Percentiles rank a stretch among this genome's conserved stretches.
Conservation (phyloP, 805 yeast species). For the Lipomyces chichibuensis region DNA sequence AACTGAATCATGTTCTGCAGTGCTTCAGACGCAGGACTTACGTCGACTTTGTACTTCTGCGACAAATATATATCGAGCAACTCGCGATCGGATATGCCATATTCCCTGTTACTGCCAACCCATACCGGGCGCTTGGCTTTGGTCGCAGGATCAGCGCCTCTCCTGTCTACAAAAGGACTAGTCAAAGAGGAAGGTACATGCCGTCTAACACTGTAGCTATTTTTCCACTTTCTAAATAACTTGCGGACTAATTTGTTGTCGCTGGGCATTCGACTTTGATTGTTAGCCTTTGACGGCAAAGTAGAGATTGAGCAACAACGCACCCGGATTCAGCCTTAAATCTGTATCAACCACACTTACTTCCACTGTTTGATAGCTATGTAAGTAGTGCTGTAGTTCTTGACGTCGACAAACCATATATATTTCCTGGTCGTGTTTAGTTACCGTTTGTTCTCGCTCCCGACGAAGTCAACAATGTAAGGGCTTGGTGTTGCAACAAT, state of each 20-base stretch:
- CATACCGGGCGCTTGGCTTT: conserved; percentile 9
- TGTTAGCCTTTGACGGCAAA: neutral
- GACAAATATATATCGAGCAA: conserved; percentile 22
- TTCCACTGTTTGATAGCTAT: too few species aligned
- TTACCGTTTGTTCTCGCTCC: too few species aligned
- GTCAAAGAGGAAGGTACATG: neutral
- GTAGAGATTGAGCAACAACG: neutral
- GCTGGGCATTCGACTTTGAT: neutral
- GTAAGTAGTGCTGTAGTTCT: too few species aligned
- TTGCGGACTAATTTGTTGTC: neutral
- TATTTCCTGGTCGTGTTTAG: too few species aligned
- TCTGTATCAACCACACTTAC: neutral
- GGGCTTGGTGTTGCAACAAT: too few species aligned
- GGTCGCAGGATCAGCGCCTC: neutral
- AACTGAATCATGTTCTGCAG: conserved; percentile 8
- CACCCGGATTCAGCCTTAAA: neutral
- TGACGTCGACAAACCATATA: too few species aligned
- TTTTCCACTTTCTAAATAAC: neutral
- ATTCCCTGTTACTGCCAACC: conserved; percentile 25
- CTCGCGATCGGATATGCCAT: conserved; percentile 31
- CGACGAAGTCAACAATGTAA: too few species aligned
- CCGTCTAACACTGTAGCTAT: neutral
- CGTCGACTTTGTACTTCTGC: conserved; percentile 20
- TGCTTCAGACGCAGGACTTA: conserved; percentile 11
- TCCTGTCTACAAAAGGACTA: neutral